Conservation (phyloP, 192 early-diverging fungal species). For the Mortierella hygrophila region DNA sequence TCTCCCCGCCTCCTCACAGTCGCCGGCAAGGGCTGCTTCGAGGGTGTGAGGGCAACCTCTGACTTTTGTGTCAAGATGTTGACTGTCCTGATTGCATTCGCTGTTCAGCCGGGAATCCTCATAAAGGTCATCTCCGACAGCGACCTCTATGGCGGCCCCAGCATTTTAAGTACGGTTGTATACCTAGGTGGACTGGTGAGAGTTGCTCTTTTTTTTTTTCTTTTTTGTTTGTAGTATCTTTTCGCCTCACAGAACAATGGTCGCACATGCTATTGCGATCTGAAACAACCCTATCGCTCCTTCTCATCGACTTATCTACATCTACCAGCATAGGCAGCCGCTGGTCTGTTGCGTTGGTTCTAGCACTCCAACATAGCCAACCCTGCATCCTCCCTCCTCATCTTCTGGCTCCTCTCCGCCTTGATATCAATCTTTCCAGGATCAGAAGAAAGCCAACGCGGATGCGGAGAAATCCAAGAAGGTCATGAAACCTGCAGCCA, state of each 20-base stretch:
- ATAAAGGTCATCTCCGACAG: conserved; percentile 1
- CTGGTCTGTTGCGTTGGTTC: conserved; percentile 24
- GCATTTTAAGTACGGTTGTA: conserved; percentile 27
- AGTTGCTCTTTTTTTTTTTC: neutral
- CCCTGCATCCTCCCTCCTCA: conserved; percentile 60
- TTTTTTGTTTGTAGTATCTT: no score
- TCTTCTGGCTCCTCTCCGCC: conserved; percentile 64
- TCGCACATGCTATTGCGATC: neutral
- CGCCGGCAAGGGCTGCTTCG: conserved; percentile 31
- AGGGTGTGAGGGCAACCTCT: conserved; percentile 1
- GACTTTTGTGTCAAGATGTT: conserved; percentile 25
- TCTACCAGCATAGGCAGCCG: neutral
- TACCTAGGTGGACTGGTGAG: conserved; percentile 34
- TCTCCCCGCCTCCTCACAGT: conserved; percentile 31
- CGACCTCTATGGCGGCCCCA: neutral
- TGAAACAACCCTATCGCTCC: no score
- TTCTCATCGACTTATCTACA: neutral
- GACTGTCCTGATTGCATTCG: neutral
- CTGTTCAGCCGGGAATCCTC: conserved; percentile 33
- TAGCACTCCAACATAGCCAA: conserved; percentile 50
- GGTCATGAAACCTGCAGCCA: neutral
- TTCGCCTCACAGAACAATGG: neutral
- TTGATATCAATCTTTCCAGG: conserved; percentile 55
- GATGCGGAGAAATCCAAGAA: conserved; percentile 10
- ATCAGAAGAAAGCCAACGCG: conserved; percentile 11